phyloP scores from a whole-genome alignment of 169 alveolate genomes.

The Cystoisospora suis region DNA sequence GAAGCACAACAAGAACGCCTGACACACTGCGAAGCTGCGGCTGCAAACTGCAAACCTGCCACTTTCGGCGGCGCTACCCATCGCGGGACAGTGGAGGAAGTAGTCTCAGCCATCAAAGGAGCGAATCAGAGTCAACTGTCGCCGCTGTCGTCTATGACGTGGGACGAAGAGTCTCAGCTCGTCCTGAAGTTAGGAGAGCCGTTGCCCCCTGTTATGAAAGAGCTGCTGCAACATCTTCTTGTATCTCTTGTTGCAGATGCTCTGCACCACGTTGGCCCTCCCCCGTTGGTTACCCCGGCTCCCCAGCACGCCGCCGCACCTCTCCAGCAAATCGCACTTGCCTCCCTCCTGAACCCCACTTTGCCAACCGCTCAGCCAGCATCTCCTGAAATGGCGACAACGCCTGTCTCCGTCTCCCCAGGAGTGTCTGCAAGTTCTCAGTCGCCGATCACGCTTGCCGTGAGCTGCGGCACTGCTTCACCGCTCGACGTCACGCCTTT shows the following conservation, averaged over 20 bases:
- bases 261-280: constrained; percentile 22
- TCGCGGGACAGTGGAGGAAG: background rate
- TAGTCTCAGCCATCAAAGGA: background rate
- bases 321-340: background rate
- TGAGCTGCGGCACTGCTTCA: background rate
- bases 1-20: background rate
- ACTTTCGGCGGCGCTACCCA: no score
- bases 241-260: constrained; percentile 20
- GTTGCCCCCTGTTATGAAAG: constrained; percentile 32
- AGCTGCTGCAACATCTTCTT: constrained; percentile 25
- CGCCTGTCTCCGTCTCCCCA: background rate
- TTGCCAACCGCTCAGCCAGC: background rate
- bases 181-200: constrained; percentile 5
- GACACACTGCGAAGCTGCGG: background rate
- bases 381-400: background rate
- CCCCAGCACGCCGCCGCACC: background rate
- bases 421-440: background rate
- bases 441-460: background rate
- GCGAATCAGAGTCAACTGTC: background rate
- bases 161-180: background rate
- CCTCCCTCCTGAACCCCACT: background rate
- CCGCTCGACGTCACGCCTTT: background rate
- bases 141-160: background rate
- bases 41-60: background rate
- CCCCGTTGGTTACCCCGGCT: background rate